These are phyloP conservation scores for Venturia carpophila DNA, from an alignment of 2,329 filamentous ascomycete genomes.

Conservation along the genomic window DNA sequence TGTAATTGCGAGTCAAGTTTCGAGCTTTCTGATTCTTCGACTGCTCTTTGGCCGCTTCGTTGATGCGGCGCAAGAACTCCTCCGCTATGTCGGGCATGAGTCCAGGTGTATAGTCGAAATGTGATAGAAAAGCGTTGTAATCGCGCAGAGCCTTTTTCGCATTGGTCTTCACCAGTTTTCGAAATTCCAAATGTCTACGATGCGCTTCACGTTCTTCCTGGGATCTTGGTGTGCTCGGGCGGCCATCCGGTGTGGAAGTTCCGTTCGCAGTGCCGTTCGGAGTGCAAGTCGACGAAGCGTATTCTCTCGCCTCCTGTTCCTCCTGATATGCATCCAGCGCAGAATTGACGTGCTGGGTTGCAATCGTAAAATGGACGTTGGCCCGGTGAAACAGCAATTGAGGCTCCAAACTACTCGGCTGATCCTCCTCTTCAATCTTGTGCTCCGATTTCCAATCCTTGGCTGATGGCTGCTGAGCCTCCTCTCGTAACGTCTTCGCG, in stretches of 20 bases:
- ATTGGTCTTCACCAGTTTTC: slow-evolving; percentile 63
- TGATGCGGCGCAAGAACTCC: slow-evolving; percentile 51
- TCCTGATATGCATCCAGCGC: slow-evolving; percentile 45
- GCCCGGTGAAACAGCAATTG: slow-evolving; percentile 73
- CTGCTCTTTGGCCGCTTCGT: slow-evolving; percentile 43
- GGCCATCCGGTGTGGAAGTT: slow-evolving; percentile 26
- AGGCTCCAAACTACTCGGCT: slow-evolving; percentile 65
- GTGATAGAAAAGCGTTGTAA: slow-evolving; percentile 62
- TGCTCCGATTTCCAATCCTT: slow-evolving; percentile 42
- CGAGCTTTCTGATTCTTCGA: slow-evolving; percentile 5
- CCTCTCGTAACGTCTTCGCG: slow-evolving; percentile 37
- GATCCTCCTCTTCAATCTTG: slow-evolving; percentile 53
- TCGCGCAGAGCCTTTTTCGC: slow-evolving; percentile 71
- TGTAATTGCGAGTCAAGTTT: background rate
- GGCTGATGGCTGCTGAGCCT: slow-evolving; percentile 22
- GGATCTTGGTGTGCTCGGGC: slow-evolving; percentile 23
- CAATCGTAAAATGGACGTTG: slow-evolving; percentile 62
- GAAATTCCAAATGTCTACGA: slow-evolving; percentile 47
- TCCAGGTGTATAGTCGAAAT: slow-evolving; percentile 72
- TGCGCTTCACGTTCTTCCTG: slow-evolving; percentile 41
- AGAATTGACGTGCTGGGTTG: slow-evolving; percentile 55
- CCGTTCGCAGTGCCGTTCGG: slow-evolving; percentile 12
- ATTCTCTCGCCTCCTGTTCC: slow-evolving; percentile 30
- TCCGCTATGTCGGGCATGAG: slow-evolving; percentile 53
- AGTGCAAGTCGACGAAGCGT: slow-evolving; percentile 19